Conservation (phyloP, 2,329 filamentous ascomycete genomes). For the Orbilia brochopaga region DNA sequence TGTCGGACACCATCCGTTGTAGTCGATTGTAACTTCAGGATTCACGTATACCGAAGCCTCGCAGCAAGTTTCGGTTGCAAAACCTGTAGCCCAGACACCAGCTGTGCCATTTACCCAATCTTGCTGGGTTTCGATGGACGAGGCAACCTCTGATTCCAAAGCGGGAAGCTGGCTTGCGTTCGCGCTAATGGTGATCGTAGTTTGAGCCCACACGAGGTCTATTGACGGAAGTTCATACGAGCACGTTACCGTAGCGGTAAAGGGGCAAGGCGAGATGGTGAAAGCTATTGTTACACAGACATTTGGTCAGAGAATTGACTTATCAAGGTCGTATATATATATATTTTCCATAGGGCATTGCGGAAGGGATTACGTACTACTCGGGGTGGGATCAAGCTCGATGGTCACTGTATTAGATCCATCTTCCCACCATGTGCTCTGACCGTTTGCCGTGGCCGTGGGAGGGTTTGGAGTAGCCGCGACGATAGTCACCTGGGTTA, state of each 20-base stretch:
- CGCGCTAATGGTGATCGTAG: slow-evolving; percentile 41
- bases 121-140: slow-evolving; percentile 14
- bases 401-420: slow-evolving; percentile 28
- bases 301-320: background rate
- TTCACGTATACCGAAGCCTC: slow-evolving; percentile 19
- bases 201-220: slow-evolving; percentile 31
- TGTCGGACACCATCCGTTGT: slow-evolving; percentile 37
- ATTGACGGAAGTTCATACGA: slow-evolving; percentile 21
- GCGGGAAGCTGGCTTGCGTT: slow-evolving; percentile 31
- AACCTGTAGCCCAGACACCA: slow-evolving; percentile 7
- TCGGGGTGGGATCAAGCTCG: slow-evolving; percentile 26
- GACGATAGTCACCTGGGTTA: slow-evolving; percentile 24
- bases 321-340: too few species aligned
- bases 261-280: slow-evolving; percentile 24
- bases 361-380: slow-evolving; percentile 18
- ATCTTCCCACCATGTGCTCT: slow-evolving; percentile 45
- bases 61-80: slow-evolving; percentile 25
- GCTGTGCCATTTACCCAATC: slow-evolving; percentile 35
- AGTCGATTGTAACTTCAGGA: slow-evolving; percentile 23
- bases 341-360: too few species aligned
- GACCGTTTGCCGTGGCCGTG: slow-evolving; percentile 29
- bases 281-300: slow-evolving; percentile 16
- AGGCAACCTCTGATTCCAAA: slow-evolving; percentile 7
- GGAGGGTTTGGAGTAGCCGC: slow-evolving; percentile 32
- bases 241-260: slow-evolving; percentile 8